Conservation (phyloP, 2,329 filamentous ascomycete species). For the Ilyonectria destructans region DNA sequence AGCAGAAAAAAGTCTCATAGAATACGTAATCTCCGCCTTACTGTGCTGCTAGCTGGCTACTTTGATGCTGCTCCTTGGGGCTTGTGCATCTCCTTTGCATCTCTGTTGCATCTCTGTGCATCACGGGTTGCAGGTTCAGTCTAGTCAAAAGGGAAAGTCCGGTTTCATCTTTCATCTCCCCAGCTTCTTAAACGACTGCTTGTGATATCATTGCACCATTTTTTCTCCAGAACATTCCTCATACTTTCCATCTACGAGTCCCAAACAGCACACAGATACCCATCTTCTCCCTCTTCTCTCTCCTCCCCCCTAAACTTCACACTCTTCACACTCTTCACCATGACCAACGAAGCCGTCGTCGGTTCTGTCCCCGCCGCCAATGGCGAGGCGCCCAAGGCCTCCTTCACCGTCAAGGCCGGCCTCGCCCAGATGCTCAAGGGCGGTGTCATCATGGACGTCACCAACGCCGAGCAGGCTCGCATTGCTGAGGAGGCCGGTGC, state of each 20-base stretch:
- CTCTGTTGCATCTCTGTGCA: constrained; percentile 21
- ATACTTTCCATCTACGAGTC: not conserved
- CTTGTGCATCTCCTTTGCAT: constrained; percentile 15
- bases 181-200: constrained; percentile 21
- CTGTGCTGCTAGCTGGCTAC: not conserved
- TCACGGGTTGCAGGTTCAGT: constrained; percentile 16
- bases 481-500: constrained; percentile 98
- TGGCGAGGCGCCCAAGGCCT: constrained; percentile 61
- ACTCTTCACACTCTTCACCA: constrained; percentile 37
- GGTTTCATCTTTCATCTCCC: not conserved
- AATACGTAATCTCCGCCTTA: not conserved
- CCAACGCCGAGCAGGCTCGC: constrained; percentile 92
- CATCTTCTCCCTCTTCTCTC: constrained; percentile 1
- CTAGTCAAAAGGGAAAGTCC: constrained; percentile 33
- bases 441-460: constrained; percentile 99
- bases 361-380: constrained; percentile 44
- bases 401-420: constrained; percentile 94
- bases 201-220: constrained; percentile 21
- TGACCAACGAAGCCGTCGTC: constrained; percentile 54
- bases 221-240: not conserved
- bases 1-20: constrained; percentile 29
- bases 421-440: constrained; percentile 99
- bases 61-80: not conserved
- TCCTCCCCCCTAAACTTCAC: not conserved
- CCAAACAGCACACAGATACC: not conserved